A percentile compares a stretch with the other conserved stretches of the same genome.
Conservation (phyloP, 768 basidiomycete genomes). For the Lactarius deliciosus region DNA sequence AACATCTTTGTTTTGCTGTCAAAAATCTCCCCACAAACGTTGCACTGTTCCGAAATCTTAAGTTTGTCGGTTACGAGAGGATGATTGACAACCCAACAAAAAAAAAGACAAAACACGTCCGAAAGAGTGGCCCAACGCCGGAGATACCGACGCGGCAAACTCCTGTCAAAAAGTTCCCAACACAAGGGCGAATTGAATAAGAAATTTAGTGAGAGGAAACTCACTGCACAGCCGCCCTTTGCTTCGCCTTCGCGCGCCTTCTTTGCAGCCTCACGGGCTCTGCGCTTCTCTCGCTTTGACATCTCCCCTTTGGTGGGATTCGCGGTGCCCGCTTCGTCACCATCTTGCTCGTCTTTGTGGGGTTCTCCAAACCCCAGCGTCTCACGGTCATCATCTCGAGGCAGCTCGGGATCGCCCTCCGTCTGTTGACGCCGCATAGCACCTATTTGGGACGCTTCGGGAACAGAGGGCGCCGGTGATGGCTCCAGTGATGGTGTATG, state of each 20-base stretch:
- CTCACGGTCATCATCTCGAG: conserved; percentile 15
- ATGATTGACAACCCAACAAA: neutral
- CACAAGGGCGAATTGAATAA: conserved; percentile 8
- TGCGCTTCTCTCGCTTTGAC: conserved; percentile 82
- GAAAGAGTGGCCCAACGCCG: conserved; percentile 9
- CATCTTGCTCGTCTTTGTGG: conserved; percentile 15
- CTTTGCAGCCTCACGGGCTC: conserved; percentile 70
- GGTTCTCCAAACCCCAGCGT: conserved; percentile 4
- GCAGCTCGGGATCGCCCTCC: neutral
- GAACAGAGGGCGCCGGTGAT: conserved; percentile 3
- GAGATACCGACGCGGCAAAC: neutral
- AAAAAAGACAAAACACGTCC: neutral
- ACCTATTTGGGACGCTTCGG: conserved; percentile 10
- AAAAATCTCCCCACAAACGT: conserved; percentile 65
- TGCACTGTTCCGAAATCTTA: conserved; percentile 47
- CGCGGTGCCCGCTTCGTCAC: conserved; percentile 16
- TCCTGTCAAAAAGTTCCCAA: neutral
- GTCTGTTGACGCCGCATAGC: neutral
- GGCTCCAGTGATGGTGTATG: conserved; percentile 6
- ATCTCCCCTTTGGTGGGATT: conserved; percentile 35
- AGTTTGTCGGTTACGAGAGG: conserved; percentile 9
- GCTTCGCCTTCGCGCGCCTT: conserved; percentile 42
- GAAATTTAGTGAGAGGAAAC: conserved; percentile 3
- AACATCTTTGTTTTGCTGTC: conserved; percentile 74
- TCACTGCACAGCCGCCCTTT: conserved; percentile 21